Conservation (phyloP, 2,329 filamentous ascomycete genomes). For the Claviceps africana region DNA sequence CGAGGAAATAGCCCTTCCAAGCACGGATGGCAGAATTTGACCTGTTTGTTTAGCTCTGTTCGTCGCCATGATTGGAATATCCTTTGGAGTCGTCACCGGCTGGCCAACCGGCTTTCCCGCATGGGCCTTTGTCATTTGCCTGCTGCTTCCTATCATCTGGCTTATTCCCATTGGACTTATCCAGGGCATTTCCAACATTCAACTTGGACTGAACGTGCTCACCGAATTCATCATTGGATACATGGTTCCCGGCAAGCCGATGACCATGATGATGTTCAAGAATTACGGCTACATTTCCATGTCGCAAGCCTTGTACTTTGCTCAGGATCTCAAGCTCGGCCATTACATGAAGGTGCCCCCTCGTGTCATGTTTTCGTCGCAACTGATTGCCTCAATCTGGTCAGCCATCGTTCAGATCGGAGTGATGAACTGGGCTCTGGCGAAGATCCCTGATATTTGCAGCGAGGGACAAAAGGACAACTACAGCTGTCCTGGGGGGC, state of each 20-base stretch:
- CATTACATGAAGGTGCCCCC: constrained; percentile 56
- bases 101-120: constrained; percentile 45
- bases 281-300: constrained; percentile 59
- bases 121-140: constrained; percentile 44
- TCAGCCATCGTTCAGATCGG: constrained; percentile 47
- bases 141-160: constrained; percentile 43
- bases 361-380: constrained; percentile 46
- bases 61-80: constrained; percentile 37
- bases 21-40: neutral
- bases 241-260: constrained; percentile 54
- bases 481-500: constrained; percentile 42
- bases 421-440: constrained; percentile 54
- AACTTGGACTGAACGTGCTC: constrained; percentile 54
- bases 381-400: constrained; percentile 46
- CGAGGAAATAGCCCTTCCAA: neutral
- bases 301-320: constrained; percentile 50
- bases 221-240: constrained; percentile 64
- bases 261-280: constrained; percentile 69
- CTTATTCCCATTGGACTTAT: constrained; percentile 47
- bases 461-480: constrained; percentile 34
- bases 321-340: constrained; percentile 51
- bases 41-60: constrained; percentile 26
- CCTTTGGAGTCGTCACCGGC: constrained; percentile 38
- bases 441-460: constrained; percentile 49
- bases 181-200: constrained; percentile 47